Base-by-base conservation (phyloP, 208 protist genomes). In the Borovskyia barvae region DNA sequence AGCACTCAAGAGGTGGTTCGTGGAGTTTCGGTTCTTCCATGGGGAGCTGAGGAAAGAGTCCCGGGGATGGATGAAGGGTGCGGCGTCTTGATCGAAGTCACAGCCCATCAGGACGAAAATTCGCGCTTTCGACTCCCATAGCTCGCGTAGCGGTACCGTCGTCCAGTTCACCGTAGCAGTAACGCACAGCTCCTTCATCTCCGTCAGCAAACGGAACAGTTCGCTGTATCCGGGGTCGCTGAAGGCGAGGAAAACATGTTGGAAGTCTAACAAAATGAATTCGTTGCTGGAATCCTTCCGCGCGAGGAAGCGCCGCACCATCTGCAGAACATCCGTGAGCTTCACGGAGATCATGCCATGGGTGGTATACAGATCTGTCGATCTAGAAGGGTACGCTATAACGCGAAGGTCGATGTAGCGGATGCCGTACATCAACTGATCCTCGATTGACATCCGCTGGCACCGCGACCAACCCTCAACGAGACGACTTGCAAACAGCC, bases 401-500 rank as follows among this genome's bases (percentile, higher is more conserved):
- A 84, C 8, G 12, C 77, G 75, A 20, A 83, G 59, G 43, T 87
- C 68, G 3, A 87, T 43, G 48, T 85, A 87, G 11, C 80, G 67
- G 26, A 87, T 62, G 20, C 80, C 72, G 40, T 55, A 63, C n/a
- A 61, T 1, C 2, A 87, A 67, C 72, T 85, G 80, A 58, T 80
- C 49, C n/a, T 55, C 41, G 0, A 81, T 40, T 9, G 66, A 54
- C 61, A 75, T 71, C n/a, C 28, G 32, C 43, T 91, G 77, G 40
- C 77, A 91, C 8, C 29, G 63, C 1, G 69, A 26, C 78, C 77
- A 91, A n/a, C 28, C 35, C 0, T 52, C 48, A n/a, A 66, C 52
- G 1, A 72, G 28, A 0, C 40, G 14, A 5, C 59, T 45, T 14
- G 58, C 59, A 42, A 81, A 65, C 30, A 77, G 55, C 24, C 64